Base-by-base conservation (phyloP, 2,329 filamentous ascomycete genomes). In the Fusarium proliferatum region DNA sequence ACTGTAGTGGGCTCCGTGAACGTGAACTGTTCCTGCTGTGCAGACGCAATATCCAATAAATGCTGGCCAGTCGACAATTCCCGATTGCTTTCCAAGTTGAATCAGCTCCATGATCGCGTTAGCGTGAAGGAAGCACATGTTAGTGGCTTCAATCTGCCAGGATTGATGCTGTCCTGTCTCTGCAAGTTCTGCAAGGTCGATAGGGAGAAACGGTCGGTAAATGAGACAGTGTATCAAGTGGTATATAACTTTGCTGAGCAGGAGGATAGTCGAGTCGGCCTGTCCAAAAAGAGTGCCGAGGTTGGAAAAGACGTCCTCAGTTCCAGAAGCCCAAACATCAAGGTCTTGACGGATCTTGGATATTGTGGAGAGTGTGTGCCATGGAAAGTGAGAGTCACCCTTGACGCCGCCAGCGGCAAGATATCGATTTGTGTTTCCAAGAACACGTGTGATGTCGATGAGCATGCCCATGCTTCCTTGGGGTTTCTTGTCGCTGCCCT, bases 101-200 rank as follows among this genome's bases (percentile, higher is more conserved):
- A 95, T 91, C 6, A 97, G 84, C 78, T 97, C 94, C 3, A 93
- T 91, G 58, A 97, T 95, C 9, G 94, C 94, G 78, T 97, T 97
- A 10, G 94, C 94, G 74, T 97, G 94, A 23, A 95, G 84, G 80
- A 90, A 96, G 81, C 94, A 97, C 79, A 96, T 88, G 77, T 96
- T 96, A 0, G 94, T 97, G 0, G 94, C 94, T 80, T 97, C 94
- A 53, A 97, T 96, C 79, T 97, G 94, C 94, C 94, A 97, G 34
- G 93, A 95, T 79, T 97, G 94, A 75, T 97, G 93, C 77, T 97
- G 94, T 3, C 93, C 93, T 1, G 89, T 92, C 19, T 93, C 93
- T 17, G 93, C 90, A 11, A 97, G 88, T 80, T 97, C 94, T 30
- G 92, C 89, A 7, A 97, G 86, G 80, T 97, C 93, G 70, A 97